Base-by-base conservation (phyloP, 108 stramenopile species). In the Cafeteria roenbergensis region DNA sequence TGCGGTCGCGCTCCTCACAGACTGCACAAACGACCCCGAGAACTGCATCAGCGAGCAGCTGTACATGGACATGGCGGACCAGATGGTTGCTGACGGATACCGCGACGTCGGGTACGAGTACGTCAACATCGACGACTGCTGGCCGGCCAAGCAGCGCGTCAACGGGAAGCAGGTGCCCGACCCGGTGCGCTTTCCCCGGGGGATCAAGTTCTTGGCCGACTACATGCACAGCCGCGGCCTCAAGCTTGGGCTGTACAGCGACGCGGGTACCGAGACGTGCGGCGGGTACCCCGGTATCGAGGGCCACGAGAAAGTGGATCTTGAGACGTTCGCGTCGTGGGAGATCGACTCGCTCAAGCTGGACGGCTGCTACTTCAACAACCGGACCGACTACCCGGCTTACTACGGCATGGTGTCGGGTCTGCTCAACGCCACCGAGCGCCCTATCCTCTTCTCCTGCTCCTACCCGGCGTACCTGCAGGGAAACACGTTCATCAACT, bases 171-270 rank as follows among this genome's bases (percentile, higher is more conserved):
- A 12, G 42, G 42, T 48, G 12, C 12, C 42, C 6, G 42, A 48
- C 17, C 42, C 42, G 12, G 42, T 48, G 12, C 42, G 42, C 42
- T 87, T 84, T 61, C 82, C 86, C 20, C 57, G 57, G 25, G 82
- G 84, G 1, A 66, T 85, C 28, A 55, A 69, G 12, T 42, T 60
- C 0, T 68, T 87, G 57, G 27, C 52, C 0, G 78, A 78, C 0
- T 76, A 78, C 60, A 25, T 87, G 3, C 86, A 82, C 72, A 12
- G 35, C 21, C 30, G 63, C 24, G 71, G 72, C 14, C 52, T 84
- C 26, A 72, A 74, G 53, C 74, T 83, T 68, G 86, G 86, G 56
- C 63, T 84, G 34, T 87, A 87, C 57, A 60, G 58, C 50, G 72
- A 67, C 65, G 75, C 72, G 12, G 82, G 83, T 9, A 36, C 42